Percentiles rank a stretch among this genome's conserved stretches.
Conservation (phyloP, 2,329 filamentous ascomycete genomes). For the Thielaviopsis ethacetica region DNA sequence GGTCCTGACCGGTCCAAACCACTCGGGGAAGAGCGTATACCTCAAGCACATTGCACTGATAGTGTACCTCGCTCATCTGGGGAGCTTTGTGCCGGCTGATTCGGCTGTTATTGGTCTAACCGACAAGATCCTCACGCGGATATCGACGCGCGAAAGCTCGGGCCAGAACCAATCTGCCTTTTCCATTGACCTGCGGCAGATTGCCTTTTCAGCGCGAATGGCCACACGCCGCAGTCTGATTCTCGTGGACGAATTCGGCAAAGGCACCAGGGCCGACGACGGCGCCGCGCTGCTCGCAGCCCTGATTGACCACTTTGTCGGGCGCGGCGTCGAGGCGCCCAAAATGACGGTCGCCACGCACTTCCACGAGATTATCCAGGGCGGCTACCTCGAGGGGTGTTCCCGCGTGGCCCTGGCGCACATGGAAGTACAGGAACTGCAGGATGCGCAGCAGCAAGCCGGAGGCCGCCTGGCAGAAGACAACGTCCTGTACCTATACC, state of each 20-base stretch:
- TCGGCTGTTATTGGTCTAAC: constrained; percentile 67
- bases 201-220: constrained; percentile 58
- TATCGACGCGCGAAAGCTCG: constrained; percentile 55
- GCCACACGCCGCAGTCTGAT: constrained; percentile 64
- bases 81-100: constrained; percentile 76
- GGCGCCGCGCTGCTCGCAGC: constrained; percentile 42
- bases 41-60: constrained; percentile 86
- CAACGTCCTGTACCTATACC: constrained; percentile 61
- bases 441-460: constrained; percentile 28
- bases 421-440: constrained; percentile 44
- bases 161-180: constrained; percentile 45
- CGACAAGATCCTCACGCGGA: constrained; percentile 79
- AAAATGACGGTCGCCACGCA: constrained; percentile 47
- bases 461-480: constrained; percentile 33
- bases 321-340: constrained; percentile 28
- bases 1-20: constrained; percentile 82
- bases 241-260: constrained; percentile 83
- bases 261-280: constrained; percentile 42
- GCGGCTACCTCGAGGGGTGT: constrained; percentile 29
- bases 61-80: constrained; percentile 81
- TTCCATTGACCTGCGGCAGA: constrained; percentile 71
- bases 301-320: constrained; percentile 39
- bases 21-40: constrained; percentile 92
- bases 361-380: constrained; percentile 57
- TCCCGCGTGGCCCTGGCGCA: constrained; percentile 41